Evolutionary conservation across 441 rosid genomes (phyloP).

Genomic region (Erodium moschatum): DNA sequence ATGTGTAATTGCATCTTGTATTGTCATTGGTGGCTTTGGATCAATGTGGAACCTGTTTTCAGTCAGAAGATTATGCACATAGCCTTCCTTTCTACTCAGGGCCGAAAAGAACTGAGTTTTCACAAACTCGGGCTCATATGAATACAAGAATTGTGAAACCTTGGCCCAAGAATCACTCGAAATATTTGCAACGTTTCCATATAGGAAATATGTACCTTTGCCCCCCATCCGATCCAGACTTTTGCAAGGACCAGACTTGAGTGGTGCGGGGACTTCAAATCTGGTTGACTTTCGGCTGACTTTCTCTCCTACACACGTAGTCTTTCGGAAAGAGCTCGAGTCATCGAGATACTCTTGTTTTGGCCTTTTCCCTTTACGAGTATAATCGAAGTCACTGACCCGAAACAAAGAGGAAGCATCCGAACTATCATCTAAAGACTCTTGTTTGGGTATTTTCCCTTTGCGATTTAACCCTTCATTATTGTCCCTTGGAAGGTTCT

Average conservation of each 20-base stretch:
- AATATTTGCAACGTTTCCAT: conserved; percentile 47
- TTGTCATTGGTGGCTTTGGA: conserved; percentile 51
- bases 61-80: conserved; percentile 70
- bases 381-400: conserved; percentile 21
- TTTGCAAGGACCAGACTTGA: conserved; percentile 37
- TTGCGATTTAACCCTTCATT: conserved; percentile 31
- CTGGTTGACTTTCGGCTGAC: conserved; percentile 21
- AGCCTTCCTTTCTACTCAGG: conserved; percentile 72
- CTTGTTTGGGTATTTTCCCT: conserved; percentile 71
- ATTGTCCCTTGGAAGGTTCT: conserved; percentile 27
- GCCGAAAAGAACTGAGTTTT: conserved; percentile 56
- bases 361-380: conserved; percentile 45
- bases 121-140: conserved; percentile 60
- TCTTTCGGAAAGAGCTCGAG: conserved; percentile 32
- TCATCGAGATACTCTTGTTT: conserved; percentile 43
- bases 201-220: conserved; percentile 67
- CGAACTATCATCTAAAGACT: conserved; percentile 26
- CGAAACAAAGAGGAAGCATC: conserved; percentile 24
- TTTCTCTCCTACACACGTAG: conserved; percentile 47
- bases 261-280: conserved; percentile 27
- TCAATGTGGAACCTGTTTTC: conserved; percentile 45
- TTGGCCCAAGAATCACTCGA: conserved; percentile 51
- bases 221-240: conserved; percentile 38
- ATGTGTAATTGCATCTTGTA: conserved; percentile 56
- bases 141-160: conserved; percentile 57